Evolutionary conservation across 257 asterid species (phyloP), one percentile per base, ranked within the genome.

Genomic region (Gentiana dahurica): DNA sequence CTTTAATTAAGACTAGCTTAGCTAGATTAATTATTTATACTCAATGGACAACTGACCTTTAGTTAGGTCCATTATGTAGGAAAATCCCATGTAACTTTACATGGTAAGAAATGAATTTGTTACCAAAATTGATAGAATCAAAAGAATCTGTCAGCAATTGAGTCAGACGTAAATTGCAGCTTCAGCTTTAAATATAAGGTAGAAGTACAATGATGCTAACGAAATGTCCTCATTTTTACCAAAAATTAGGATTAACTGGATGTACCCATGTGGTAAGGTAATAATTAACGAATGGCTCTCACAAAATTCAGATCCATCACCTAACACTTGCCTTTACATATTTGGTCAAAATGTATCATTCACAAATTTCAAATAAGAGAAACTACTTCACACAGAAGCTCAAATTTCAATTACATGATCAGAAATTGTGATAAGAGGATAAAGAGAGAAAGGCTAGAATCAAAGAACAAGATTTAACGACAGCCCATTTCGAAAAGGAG

Each of bases 251-350:
- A 57, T 61, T 68, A 68, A 49, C 68, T 68, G 52, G 4, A 24
- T 8, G 43, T 8, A 68, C 47, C 61, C 73, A 62, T 68, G 33
- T 62, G 44, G 34, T 61, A 54, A 54, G 68, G 61, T 60, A 62
- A 50, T 52, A 68, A 56, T 59, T 62, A 68, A 45, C 52, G 68
- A 43, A 34, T 32, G 59, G 36, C 51, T 56, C 45, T 10, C 12
- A 51, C 5, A 61, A 51, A 62, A 50, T 59, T 55, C 59, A 62
- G 73, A 68, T 68, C 68, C 73, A 62, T 68, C 49, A 68, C 39
- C n/a, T 36, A 60, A 12, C 45, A 66, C 54, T 39, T 59, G 4
- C 3, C 44, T 53, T 24, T 38, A 66, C 65, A 66, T 58, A 24
- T 32, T 41, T 11, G 1, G 46, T 52, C 54, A 36, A 15, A 43